phyloP scores from a whole-genome alignment of 495 filamentous ascomycete species.

The Podospora sp. region DNA sequence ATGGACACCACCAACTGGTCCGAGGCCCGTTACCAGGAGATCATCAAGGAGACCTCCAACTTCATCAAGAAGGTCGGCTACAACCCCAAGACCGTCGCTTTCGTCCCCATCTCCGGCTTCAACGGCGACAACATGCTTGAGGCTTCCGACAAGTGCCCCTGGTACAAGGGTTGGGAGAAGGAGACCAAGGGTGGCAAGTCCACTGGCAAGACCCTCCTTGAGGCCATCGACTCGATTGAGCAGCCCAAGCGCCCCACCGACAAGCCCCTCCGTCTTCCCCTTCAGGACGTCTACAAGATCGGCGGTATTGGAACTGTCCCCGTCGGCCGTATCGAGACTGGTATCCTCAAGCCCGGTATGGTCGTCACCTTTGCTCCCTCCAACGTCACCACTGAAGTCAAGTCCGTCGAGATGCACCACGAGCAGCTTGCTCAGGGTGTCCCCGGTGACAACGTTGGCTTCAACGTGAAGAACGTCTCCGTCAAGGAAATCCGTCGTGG shows the following conservation, averaged over 20 bases:
- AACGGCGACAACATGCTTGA: conserved; percentile 99
- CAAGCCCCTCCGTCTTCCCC: conserved; percentile 98
- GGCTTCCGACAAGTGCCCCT: conserved; percentile 88
- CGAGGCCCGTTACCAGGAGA: conserved; percentile 94
- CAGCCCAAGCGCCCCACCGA: conserved; percentile 88
- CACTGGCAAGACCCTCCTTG: conserved; percentile 95
- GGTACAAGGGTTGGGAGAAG: conserved; percentile 99
- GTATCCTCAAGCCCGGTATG: conserved; percentile 97
- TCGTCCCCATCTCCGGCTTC: conserved; percentile 99
- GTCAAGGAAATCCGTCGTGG: conserved; percentile 99
- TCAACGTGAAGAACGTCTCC: conserved; percentile 99
- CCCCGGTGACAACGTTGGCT: conserved; percentile 99
- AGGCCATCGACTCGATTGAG: conserved; percentile 98
- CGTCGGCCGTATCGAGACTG: conserved; percentile 99
- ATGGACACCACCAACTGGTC: conserved; percentile 99
- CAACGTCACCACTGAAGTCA: conserved; percentile 99
- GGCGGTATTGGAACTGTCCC: conserved; percentile 99
- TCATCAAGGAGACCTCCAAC: conserved; percentile 99
- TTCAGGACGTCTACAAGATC: conserved; percentile 99
- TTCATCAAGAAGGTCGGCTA: conserved; percentile 99
- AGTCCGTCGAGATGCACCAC: conserved; percentile 99
- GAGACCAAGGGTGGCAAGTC: conserved; percentile 91
- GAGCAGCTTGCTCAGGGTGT: conserved; percentile 96
- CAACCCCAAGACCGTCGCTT: conserved; percentile 97
- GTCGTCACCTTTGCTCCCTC: conserved; percentile 94